A percentile compares a stretch with the other conserved stretches of the same genome.
Conservation (phyloP, 192 early-diverging fungal genomes). For the Umbelopsis sp. region DNA sequence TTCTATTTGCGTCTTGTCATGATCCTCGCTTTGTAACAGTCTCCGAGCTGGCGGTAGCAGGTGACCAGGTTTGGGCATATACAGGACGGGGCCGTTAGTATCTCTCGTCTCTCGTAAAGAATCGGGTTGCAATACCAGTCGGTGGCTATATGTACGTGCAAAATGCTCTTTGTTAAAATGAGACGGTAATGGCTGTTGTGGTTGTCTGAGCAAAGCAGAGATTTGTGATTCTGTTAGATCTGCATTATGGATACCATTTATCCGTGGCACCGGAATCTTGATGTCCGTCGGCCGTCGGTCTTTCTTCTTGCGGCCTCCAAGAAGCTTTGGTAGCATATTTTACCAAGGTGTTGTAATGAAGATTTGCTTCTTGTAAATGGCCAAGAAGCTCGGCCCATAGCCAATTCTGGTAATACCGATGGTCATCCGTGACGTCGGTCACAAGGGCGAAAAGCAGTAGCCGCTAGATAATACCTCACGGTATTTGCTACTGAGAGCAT, state of each 20-base stretch:
- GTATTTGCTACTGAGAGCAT: no score
- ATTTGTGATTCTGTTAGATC: neutral
- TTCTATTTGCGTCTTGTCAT: slow-evolving; percentile 12
- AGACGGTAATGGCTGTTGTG: neutral
- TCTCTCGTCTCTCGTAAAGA: neutral
- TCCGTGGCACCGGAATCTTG: slow-evolving; percentile 5
- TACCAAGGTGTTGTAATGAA: neutral
- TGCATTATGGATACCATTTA: slow-evolving; percentile 6
- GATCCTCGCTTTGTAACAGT: neutral
- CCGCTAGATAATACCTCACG: no score
- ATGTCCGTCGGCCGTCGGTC: slow-evolving; percentile 8
- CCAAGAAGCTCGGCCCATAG: neutral
- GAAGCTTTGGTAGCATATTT: slow-evolving; percentile 4
- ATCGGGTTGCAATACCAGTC: neutral
- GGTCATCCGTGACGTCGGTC: slow-evolving; percentile 15
- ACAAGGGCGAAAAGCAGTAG: neutral
- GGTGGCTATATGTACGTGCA: neutral
- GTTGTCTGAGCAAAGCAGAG: neutral
- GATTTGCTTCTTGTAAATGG: neutral
- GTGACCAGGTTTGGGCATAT: neutral
- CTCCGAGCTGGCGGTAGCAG: neutral
- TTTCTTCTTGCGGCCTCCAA: slow-evolving; percentile 10
- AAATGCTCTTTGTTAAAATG: slow-evolving; percentile 4
- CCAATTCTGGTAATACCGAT: slow-evolving; percentile 14
- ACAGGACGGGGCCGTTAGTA: neutral